A percentile compares a stretch with the other conserved stretches of the same genome.
Evolutionary conservation across 768 basidiomycete species (phyloP).

Genomic region (Termitomyces sp.): DNA sequence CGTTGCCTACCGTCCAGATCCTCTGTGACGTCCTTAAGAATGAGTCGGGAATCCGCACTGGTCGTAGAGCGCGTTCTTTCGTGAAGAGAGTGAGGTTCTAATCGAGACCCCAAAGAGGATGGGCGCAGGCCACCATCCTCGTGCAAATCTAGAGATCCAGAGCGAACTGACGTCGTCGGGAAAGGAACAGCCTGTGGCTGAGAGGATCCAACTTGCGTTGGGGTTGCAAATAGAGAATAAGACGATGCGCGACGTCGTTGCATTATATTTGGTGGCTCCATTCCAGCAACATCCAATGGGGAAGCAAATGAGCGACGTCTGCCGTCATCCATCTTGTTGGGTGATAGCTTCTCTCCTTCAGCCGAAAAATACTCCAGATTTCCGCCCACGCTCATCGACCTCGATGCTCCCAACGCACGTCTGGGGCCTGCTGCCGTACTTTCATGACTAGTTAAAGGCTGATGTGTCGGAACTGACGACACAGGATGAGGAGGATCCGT

Average conservation of each 20-base stretch:
- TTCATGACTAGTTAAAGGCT: constrained; percentile 42
- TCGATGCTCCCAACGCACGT: constrained; percentile 41
- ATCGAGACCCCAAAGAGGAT: constrained; percentile 12
- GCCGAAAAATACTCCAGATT: constrained; percentile 46
- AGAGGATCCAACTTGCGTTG: constrained; percentile 22
- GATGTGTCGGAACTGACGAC: constrained; percentile 41
- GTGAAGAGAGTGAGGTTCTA: constrained; percentile 27
- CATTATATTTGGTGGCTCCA: constrained; percentile 39
- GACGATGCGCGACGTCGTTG: constrained; percentile 52
- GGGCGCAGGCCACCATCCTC: constrained; percentile 10
- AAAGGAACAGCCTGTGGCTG: constrained; percentile 55
- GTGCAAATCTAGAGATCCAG: constrained; percentile 37
- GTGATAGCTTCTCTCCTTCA: constrained; percentile 27
- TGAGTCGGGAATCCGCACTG: constrained; percentile 48
- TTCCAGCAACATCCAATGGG: constrained; percentile 51
- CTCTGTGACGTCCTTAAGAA: constrained; percentile 37
- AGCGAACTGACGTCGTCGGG: constrained; percentile 53
- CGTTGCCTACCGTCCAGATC: constrained; percentile 26
- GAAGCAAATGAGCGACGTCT: constrained; percentile 61
- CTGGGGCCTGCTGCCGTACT: constrained; percentile 29
- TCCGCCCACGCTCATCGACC: constrained; percentile 67
- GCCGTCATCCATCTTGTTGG: constrained; percentile 25
- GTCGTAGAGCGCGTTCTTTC: constrained; percentile 49
- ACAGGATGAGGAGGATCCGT: constrained; percentile 37
- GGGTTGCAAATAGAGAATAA: constrained; percentile 45